A percentile compares a stretch with the other conserved stretches of the same genome.
phyloP scores from a whole-genome alignment of 78 protist species.

The Bigelowiella natans region DNA sequence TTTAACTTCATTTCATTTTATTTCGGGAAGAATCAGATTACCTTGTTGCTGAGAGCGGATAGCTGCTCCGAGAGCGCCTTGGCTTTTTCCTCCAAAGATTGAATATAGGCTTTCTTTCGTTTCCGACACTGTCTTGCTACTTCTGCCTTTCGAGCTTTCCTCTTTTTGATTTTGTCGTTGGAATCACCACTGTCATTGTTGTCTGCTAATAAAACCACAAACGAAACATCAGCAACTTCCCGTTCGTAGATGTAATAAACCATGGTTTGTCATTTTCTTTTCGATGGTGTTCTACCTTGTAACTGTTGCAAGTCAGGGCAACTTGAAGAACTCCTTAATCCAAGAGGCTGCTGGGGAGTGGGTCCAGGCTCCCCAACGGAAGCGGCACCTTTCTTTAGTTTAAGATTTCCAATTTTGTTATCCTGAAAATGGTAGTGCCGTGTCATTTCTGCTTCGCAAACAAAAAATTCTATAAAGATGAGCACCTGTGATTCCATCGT shows the following conservation, averaged over 20 bases:
- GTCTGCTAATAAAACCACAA: too few species aligned
- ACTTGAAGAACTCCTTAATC: not conserved
- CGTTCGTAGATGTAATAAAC: too few species aligned
- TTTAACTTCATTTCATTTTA: too few species aligned
- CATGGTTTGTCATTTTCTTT: too few species aligned
- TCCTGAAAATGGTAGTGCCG: too few species aligned
- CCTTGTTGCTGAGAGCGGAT: not conserved
- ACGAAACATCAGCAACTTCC: too few species aligned
- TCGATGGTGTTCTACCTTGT: not conserved
- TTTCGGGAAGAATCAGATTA: not conserved
- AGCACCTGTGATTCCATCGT: too few species aligned
- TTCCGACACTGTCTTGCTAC: not conserved
- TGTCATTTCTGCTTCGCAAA: too few species aligned
- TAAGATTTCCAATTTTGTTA: too few species aligned
- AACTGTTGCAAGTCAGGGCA: not conserved
- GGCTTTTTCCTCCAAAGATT: not conserved
- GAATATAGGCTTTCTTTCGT: not conserved
- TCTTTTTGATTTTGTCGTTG: not conserved
- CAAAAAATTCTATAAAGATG: too few species aligned
- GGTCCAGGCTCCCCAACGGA: too few species aligned
- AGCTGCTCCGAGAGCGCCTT: not conserved
- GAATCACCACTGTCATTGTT: not conserved
- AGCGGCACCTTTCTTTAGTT: too few species aligned
- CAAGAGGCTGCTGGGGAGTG: not conserved
- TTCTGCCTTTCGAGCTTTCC: not conserved